Percentiles rank a stretch among this genome's conserved stretches.
phyloP scores from a whole-genome alignment of 2,329 filamentous ascomycete genomes.

The Pestalotiopsis sp. region DNA sequence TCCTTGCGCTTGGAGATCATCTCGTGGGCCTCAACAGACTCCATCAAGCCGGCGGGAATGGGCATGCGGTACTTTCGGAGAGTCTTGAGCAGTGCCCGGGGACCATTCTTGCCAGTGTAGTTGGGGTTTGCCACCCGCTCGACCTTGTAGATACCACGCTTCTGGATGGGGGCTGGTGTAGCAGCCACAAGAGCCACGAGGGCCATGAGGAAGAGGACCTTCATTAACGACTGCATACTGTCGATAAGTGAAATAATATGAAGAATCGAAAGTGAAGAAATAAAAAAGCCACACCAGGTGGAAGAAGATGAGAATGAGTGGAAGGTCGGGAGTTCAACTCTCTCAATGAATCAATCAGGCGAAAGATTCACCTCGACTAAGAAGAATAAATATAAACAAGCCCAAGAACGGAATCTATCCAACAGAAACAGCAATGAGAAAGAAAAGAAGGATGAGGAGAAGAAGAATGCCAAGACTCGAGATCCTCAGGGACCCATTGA shows the following conservation, averaged over 20 bases:
- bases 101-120: constrained; percentile 28
- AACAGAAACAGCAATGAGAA: neutral
- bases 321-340: constrained; percentile 1
- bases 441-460: constrained; percentile 7
- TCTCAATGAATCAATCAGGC: constrained; percentile 4
- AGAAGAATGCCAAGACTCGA: constrained; percentile 8
- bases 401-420: constrained; percentile 5
- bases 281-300: constrained; percentile 12
- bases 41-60: constrained; percentile 25
- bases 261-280: neutral
- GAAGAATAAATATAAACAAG: neutral
- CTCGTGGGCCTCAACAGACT: constrained; percentile 21
- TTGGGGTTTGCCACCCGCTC: constrained; percentile 31
- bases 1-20: constrained; percentile 25
- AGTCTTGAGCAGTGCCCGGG: constrained; percentile 29
- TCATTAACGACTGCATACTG: constrained; percentile 27
- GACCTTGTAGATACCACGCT: constrained; percentile 32
- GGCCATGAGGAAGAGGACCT: constrained; percentile 25
- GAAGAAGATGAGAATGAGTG: constrained; percentile 10
- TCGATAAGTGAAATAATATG: neutral
- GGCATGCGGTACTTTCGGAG: constrained; percentile 34
- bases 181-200: constrained; percentile 27
- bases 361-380: neutral
- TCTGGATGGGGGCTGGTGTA: constrained; percentile 26
- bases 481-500: constrained; percentile 8